Evolutionary conservation across 345 rosid genomes (phyloP), one percentile per base, ranked within the genome.

Genomic region (Arabidopsis arenosa): DNA sequence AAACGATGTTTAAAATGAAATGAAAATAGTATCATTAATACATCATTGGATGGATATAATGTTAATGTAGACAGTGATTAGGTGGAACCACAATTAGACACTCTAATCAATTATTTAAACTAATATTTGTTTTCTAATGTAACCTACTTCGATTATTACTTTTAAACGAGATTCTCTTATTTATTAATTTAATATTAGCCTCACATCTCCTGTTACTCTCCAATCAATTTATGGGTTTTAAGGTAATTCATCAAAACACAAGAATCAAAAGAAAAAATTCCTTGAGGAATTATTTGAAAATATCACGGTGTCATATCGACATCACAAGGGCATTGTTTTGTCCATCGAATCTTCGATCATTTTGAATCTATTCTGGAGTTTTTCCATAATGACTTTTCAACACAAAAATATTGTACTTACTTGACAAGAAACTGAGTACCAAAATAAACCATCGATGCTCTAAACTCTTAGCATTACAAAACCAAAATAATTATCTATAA

Each of bases 331-430:
- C 57, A 73, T 15, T 70, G 5, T 13, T 28, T 28, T 54, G 32
- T 73, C 23, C 4, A 65, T 43, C 8, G 72, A 64, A 74, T 74
- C 39, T 64, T 74, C 14, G 39, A 55, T 73, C 23, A 53, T 74
- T 21, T 64, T 45, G 58, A 55, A 55, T 66, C n/a, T 47, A 57
- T 48, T 66, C 12, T n/a, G 23, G 2, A n/a, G 3, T 10, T 40
- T 62, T 51, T 63, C 63, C 67, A 75, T 52, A 66, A 48, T 39
- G 78, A 66, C 60, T 54, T 66, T 47, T 57, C 41, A 48, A 47
- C 52, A 43, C 36, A 41, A 49, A 1, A 40, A 36, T 17, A 12
- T 3, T 47, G 18, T 58, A 57, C 58, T 33, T 43, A 59, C 47
- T 33, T 54, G 53, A 41, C 17, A 28, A 72, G 41, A 67, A 18